Base-by-base conservation (phyloP, 371 early-diverging fungal species). In the Homolaphlyctis polyrhiza region DNA sequence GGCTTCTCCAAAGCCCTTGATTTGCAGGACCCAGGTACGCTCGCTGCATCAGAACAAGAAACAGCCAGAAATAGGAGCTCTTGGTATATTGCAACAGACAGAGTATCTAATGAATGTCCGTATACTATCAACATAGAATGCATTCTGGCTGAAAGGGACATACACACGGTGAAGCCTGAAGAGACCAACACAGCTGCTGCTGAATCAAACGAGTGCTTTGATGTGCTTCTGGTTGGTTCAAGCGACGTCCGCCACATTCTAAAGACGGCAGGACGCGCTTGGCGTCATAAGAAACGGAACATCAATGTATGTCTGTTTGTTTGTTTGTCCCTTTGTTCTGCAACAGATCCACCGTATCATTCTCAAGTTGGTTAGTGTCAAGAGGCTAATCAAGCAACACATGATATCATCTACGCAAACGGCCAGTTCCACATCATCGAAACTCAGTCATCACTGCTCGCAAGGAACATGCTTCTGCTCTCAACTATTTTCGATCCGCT, bases 341-440 rank as follows among this genome's bases (percentile, higher is more conserved):
- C n/a, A n/a, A n/a, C n/a, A n/a, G n/a, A n/a, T n/a, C n/a, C n/a
- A n/a, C n/a, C n/a, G n/a, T n/a, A n/a, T n/a, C n/a, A n/a, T n/a
- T n/a, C n/a, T n/a, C n/a, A n/a, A n/a, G n/a, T n/a, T n/a, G n/a
- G n/a, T n/a, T n/a, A n/a, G n/a, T n/a, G n/a, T n/a, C n/a, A n/a
- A n/a, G n/a, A n/a, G n/a, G n/a, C n/a, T n/a, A n/a, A n/a, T n/a
- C n/a, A n/a, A n/a, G n/a, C n/a, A n/a, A n/a, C n/a, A n/a, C n/a
- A n/a, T n/a, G n/a, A n/a, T n/a, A n/a, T n/a, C n/a, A n/a, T n/a
- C 21, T 16, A 14, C 11, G 21, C 13, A 21, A 34, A 36, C 16
- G 13, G 27, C 29, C 58, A 82, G 79, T 77, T 81, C 51, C 62
- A 73, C 35, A 67, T 83, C 27, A 57, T 75, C 34, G 83, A 83